Base-by-base conservation (phyloP, 768 basidiomycete genomes). In the Mycena galopus region DNA sequence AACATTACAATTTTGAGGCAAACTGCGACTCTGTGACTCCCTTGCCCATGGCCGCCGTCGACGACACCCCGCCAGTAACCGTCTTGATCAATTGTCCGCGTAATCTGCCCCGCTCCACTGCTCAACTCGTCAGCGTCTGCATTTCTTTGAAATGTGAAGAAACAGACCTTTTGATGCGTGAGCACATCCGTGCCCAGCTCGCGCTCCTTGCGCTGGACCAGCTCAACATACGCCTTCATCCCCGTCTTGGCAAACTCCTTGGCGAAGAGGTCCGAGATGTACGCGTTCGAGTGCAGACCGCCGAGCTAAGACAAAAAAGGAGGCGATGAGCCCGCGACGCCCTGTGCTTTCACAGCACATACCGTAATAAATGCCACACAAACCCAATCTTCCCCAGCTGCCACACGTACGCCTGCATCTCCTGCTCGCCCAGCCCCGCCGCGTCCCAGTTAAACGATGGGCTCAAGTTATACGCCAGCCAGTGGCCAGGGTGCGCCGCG, bases 341-440 rank as follows among this genome's bases (percentile, higher is more conserved):
- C n/a, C n/a, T n/a, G n/a, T 9, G 25, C n/a, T 47, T n/a, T 14
- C 25, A 25, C 27, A 14, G 35, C 42, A 81, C 94, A 77, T 62
- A 96, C 95, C 76, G 97, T 98, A 83, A 98, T 98, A 86, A 99
- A 99, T 99, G 97, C 96, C 97, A 99, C 77, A 96, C 93, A 83
- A 98, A 99, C 39, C 97, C 97, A 57, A 98, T 90, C 86, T 94
- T 97, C 57, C 95, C 97, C 29, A 99, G 87, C 78, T 95, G 89
- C 97, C 97, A 97, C 42, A 98, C 90, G 80, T 90, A 99, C 44
- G 87, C 84, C 81, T 94, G 88, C 96, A 96, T 99, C 76, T 96
- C 95, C 73, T 87, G 86, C 77, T 92, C 88, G 51, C 88, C 91
- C 21, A 99, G 88, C 19, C 98, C 98, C 17, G 97, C 97, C 1